Base-by-base conservation (phyloP, 805 yeast genomes). In the Candida silvicultrix region DNA sequence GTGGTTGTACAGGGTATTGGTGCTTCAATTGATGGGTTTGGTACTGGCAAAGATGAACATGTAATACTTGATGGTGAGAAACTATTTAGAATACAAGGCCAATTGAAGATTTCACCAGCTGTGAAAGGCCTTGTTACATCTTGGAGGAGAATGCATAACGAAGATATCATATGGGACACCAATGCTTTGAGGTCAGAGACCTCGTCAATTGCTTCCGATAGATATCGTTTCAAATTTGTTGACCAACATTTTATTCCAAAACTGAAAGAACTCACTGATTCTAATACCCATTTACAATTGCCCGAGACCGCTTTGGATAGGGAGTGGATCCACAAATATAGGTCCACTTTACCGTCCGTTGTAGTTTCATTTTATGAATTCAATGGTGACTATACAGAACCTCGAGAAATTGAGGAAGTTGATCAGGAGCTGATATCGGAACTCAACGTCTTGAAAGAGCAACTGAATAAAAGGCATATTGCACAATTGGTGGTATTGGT, bases 251-350 rank as follows among this genome's bases (percentile, higher is more conserved):
- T 43, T 11, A 41, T 69, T 2, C 69, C 68, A 0, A 36, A 35
- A 9, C 16, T 45, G 16, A 28, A 40, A 15, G 43, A 41, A 2
- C 19, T 25, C 4, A 49, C 47, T 15, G 48, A 41, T 1, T 66
- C 73, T 10, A 28, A 28, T 1, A 53, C 68, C n/a, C 62, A 63
- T 3, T 66, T 75, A 0, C 54, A 58, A 1, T 46, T 70, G 49
- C 75, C 77, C 1, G 63, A 69, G 32, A 70, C 73, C 0, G 51
- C 78, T 1, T 54, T 78, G 28, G 66, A 74, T 2, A 51, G 57
- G 1, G 64, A 73, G 22, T 82, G 87, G 88, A 48, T 80, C 14
- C 67, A 69, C 32, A 80, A 78, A 54, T 77, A 80, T 53, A 62
- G 65, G 23, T 64, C 68, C n/a, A 45, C 63, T 3, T 38, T 67